Evolutionary conservation across 129 eudicot genomes (phyloP).

Genomic region (Mikania micrantha): DNA sequence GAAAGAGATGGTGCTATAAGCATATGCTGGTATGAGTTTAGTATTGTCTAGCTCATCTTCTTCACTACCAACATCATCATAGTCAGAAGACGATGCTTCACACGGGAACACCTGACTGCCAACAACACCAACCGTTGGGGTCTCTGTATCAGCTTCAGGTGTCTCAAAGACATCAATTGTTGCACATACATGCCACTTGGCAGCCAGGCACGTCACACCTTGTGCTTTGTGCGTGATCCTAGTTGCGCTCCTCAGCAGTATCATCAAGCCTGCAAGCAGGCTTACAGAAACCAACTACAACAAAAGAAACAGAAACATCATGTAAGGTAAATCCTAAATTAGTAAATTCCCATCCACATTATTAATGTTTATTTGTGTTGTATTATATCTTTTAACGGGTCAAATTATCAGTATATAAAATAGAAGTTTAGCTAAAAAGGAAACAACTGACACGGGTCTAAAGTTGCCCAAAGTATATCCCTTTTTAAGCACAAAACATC

Average conservation of each 20-base stretch:
- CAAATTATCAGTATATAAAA: background rate
- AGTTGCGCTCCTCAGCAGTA: constrained; percentile 63
- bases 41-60: constrained; percentile 68
- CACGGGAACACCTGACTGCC: constrained; percentile 13
- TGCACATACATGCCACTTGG: constrained; percentile 89
- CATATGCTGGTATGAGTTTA: constrained; percentile 47
- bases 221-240: constrained; percentile 80
- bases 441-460: background rate
- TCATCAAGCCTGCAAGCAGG: constrained; percentile 68
- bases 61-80: constrained; percentile 61
- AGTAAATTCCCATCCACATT: background rate
- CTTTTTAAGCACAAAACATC: background rate
- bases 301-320: background rate
- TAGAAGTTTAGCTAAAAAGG: background rate
- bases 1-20: constrained; percentile 55
- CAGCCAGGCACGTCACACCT: constrained; percentile 64
- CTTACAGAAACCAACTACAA: constrained; percentile 28
- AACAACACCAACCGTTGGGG: constrained; percentile 26
- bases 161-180: constrained; percentile 54
- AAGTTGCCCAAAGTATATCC: too few species aligned
- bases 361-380: background rate
- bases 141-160: constrained; percentile 20
- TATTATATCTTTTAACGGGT: background rate
- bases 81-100: constrained; percentile 36
- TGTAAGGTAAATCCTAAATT: background rate